These are phyloP conservation scores for Psilocybe mexicana DNA, from an alignment of 1,284 basidiomycete genomes.

Conservation along the genomic window DNA sequence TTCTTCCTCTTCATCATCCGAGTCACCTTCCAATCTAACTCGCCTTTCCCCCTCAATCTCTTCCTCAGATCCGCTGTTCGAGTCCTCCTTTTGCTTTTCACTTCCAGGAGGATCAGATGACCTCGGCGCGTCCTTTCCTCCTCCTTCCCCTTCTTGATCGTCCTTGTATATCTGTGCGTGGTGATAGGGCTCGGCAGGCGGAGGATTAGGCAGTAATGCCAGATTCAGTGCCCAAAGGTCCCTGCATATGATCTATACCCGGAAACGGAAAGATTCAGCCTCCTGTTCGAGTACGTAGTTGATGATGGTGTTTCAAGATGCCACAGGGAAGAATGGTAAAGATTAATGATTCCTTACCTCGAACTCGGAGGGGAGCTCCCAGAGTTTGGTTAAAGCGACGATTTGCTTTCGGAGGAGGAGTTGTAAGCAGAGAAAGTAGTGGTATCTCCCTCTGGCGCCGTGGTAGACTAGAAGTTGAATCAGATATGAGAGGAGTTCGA, in stretches of 20 bases:
- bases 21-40: constrained; percentile 26
- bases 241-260: constrained; percentile 67
- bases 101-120: not conserved
- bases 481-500: not conserved
- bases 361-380: constrained; percentile 76
- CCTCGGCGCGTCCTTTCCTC: not conserved
- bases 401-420: constrained; percentile 78
- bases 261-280: not conserved
- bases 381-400: constrained; percentile 57
- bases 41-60: constrained; percentile 27
- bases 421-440: constrained; percentile 83
- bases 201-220: constrained; percentile 58
- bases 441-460: constrained; percentile 71
- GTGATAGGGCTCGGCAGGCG: constrained; percentile 59
- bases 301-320: not conserved
- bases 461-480: constrained; percentile 66
- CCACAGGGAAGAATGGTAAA: not conserved
- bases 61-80: constrained; percentile 16
- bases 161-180: constrained; percentile 37
- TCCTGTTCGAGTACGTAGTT: not conserved
- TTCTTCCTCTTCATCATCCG: constrained; percentile 28
- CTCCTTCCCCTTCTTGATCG: constrained; percentile 1
- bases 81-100: not conserved
- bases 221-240: constrained; percentile 84
- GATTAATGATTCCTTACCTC: constrained; percentile 56